Percentiles rank a stretch among this genome's conserved stretches.
Conservation (phyloP, 2,329 filamentous ascomycete species). For the Biscogniauxia mediterranea region DNA sequence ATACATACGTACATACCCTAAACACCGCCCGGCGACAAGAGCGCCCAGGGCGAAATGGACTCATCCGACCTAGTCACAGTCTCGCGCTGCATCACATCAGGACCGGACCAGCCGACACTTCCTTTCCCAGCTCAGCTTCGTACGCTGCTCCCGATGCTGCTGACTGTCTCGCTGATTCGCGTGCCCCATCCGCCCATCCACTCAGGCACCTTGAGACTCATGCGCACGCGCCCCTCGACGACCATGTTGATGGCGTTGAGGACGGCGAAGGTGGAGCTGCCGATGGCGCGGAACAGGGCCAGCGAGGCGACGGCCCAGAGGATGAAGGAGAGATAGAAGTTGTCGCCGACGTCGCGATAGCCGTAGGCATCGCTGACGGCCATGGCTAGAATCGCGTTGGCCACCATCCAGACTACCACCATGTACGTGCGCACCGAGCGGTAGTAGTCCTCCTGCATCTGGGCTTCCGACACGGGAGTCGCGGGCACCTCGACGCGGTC, state of each 20-base stretch:
- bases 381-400: slow-evolving; percentile 93
- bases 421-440: slow-evolving; percentile 96
- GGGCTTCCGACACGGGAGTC: slow-evolving; percentile 63
- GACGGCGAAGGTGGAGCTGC: slow-evolving; percentile 76
- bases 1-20: neutral
- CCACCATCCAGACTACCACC: slow-evolving; percentile 91
- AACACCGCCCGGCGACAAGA: neutral
- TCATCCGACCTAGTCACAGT: too few species aligned
- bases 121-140: slow-evolving; percentile 9
- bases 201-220: slow-evolving; percentile 53
- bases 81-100: too few species aligned
- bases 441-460: slow-evolving; percentile 98
- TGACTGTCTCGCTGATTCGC: slow-evolving; percentile 44
- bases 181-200: slow-evolving; percentile 45
- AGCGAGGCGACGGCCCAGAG: slow-evolving; percentile 86
- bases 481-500: slow-evolving; percentile 82
- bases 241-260: slow-evolving; percentile 82
- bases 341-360: slow-evolving; percentile 67
- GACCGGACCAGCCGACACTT: too few species aligned
- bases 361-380: slow-evolving; percentile 83
- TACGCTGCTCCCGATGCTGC: slow-evolving; percentile 41
- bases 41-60: too few species aligned
- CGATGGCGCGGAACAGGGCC: slow-evolving; percentile 84
- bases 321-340: slow-evolving; percentile 90
- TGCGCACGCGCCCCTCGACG: slow-evolving; percentile 76